Evolutionary conservation across 2,329 filamentous ascomycete species (phyloP), one percentile per base, ranked within the genome.

Genomic region (Pyricularia pennisetigena): DNA sequence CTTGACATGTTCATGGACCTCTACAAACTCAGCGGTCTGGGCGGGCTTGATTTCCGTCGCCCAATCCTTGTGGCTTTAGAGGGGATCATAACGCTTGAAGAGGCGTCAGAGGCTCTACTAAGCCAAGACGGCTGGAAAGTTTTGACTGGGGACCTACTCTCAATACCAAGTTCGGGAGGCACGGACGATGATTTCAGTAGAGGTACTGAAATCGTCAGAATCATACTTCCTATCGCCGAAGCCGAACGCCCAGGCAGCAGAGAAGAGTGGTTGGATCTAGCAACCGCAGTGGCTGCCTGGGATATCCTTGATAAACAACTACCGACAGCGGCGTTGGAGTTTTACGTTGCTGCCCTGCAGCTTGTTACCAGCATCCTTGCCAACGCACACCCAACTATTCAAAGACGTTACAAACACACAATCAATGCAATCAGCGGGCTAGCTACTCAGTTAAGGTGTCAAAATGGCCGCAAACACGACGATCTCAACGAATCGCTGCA

Each of bases 1-100:
- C 82, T 82, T 69, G 89, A 91, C 71, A 84, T 91, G 80, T 80
- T 90, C 35, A 74, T 89, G 67, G 86, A 88, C 14, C 78, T 91
- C 0, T 91, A 90, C 74, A 79, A 79, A 1, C 28, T 41, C 29
- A 67, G 71, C 29, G 28, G 68, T 28, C 35, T 68, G 23, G 68
- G 71, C 4, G 75, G 72, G 54, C 76, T 86, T 1, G 86, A 89
- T 70, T 86, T 88, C 69, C 81, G 86, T 5, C 82, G 82, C 2
- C 81, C 87, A 0, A 78, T 88, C 1, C 78, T 90, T 3, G 83
- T 87, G 6, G 86, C 85, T 0, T 76, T 90, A 0, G 86, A 90
- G 72, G 88, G 85, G 0, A 77, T 89, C 7, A 76, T 84, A n/a
- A 78, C 78, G 5, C 79, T 82, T 1, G 77, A 82, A 3, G 78